Base-by-base conservation (phyloP, 2,329 filamentous ascomycete genomes). In the Xylariaceae sp. region DNA sequence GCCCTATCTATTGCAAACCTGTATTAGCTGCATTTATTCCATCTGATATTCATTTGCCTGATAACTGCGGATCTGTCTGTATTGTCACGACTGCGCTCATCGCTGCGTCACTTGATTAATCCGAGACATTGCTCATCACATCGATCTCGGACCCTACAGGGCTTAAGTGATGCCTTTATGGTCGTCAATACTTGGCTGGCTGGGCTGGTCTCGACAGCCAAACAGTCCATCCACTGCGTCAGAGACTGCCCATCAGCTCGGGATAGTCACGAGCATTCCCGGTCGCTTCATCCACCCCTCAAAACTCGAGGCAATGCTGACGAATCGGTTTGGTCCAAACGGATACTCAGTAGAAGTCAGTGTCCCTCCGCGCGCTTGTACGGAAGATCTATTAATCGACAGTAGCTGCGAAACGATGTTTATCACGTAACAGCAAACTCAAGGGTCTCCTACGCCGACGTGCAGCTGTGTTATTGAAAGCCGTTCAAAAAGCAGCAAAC, bases 321-420 rank as follows among this genome's bases (percentile, higher is more conserved):
- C 40, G 31, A 44, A 39, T 4, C 40, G 48, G 18, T 53, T 53
- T 45, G 51, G 51, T 36, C 9, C 5, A 5, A 27, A 47, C 17
- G 40, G 51, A 22, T 51, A 45, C 31, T 36, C 42, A 10, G 48
- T 53, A 4, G 51, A 51, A 27, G 51, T 53, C 17, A 43, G 51
- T 53, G 22, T 39, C 4, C 36, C 33, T n/a, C 39, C 30, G 10
- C 38, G n/a, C 17, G 4, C 15, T 36, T 15, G 14, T 17, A 30
- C 22, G 27, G 6, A 42, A 17, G n/a, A 15, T 12, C 10, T 40
- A 22, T 15, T 45, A 39, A 44, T 33, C 5, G 32, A 15, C 39
- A 18, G 31, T 33, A 52, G 49, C 42, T 52, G 47, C 51, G 51
- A n/a, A 22, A 36, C 17, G 47, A 53, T 32, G 42, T 22, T 5